These are phyloP conservation scores for Dactylonectria macrodidyma DNA, from an alignment of 2,329 filamentous ascomycete genomes.

Conservation along the genomic window DNA sequence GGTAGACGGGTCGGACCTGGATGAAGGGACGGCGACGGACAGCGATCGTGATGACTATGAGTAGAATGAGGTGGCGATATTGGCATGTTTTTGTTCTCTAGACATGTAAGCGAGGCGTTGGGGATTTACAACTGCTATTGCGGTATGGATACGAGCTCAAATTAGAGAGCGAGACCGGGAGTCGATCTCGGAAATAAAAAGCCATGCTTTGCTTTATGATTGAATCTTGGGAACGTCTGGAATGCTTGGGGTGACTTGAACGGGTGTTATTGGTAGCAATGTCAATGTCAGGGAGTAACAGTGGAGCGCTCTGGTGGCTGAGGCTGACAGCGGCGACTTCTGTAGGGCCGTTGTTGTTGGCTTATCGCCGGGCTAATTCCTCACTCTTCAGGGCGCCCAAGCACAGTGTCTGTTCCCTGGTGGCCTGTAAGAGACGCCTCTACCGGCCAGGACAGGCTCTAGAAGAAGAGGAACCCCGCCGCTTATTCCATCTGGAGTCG, in stretches of 20 bases:
- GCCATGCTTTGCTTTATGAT: background rate
- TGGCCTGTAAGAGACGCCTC: background rate
- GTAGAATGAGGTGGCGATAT: constrained; percentile 38
- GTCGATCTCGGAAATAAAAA: constrained; percentile 9
- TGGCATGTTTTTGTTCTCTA: constrained; percentile 9
- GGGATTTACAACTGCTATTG: constrained; percentile 8
- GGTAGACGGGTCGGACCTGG: constrained; percentile 60
- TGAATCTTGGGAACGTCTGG: background rate
- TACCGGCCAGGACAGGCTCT: background rate
- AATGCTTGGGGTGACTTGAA: background rate
- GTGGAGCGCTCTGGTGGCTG: constrained; percentile 1
- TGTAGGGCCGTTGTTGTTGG: too few relatives aligned
- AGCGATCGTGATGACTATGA: constrained; percentile 61
- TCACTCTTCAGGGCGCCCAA: too few relatives aligned
- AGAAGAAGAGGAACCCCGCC: constrained; percentile 21
- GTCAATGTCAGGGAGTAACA: background rate
- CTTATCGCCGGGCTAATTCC: too few relatives aligned
- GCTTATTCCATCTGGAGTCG: constrained; percentile 14
- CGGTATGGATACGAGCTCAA: background rate
- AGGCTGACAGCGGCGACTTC: background rate
- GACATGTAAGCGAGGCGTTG: constrained; percentile 34
- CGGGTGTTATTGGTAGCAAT: background rate
- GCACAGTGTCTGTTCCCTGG: too few relatives aligned
- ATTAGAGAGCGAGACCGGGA: background rate
- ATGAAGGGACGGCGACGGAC: constrained; percentile 67